These are phyloP conservation scores for Trametes versicolor DNA, from an alignment of 1,284 basidiomycete species.

Conservation along the genomic window DNA sequence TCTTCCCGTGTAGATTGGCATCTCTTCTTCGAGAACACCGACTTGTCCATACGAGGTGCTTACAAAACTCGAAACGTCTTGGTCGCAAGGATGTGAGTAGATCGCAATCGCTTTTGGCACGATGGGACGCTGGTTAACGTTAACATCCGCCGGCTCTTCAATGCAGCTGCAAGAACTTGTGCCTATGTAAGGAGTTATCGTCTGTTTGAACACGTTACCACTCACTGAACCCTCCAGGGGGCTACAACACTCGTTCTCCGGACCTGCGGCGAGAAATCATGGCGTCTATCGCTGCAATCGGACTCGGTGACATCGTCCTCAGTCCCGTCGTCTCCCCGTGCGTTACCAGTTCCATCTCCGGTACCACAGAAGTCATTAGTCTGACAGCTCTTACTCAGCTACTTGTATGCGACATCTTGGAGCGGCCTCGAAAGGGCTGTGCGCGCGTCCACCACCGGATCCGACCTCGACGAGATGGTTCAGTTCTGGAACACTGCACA, in stretches of 20 bases:
- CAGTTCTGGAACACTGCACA: slow-evolving; percentile 41
- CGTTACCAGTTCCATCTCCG: slow-evolving; percentile 1
- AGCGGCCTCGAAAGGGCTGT: slow-evolving; percentile 44
- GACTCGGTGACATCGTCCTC: slow-evolving; percentile 31
- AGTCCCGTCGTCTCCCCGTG: slow-evolving; percentile 29
- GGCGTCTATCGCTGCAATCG: slow-evolving; percentile 41
- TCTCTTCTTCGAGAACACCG: slow-evolving; percentile 43
- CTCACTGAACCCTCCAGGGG: slow-evolving; percentile 43
- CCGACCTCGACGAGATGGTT: slow-evolving; percentile 52
- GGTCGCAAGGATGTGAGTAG: slow-evolving; percentile 53
- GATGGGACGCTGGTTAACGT: no score
- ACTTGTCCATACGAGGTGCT: slow-evolving; percentile 31
- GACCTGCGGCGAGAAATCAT: slow-evolving; percentile 42
- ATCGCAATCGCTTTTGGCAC: no score
- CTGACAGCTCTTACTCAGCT: slow-evolving; percentile 43
- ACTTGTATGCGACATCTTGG: slow-evolving; percentile 49
- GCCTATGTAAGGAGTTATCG: slow-evolving; percentile 41
- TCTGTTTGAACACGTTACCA: neutral
- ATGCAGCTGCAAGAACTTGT: slow-evolving; percentile 49
- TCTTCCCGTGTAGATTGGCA: slow-evolving; percentile 33
- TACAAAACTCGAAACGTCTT: slow-evolving; percentile 44
- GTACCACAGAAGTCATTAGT: neutral
- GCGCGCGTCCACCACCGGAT: slow-evolving; percentile 38
- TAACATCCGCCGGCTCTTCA: neutral
- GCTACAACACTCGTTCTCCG: slow-evolving; percentile 48